Base-by-base conservation (phyloP, 129 eudicot genomes). In the Centella asiatica region DNA sequence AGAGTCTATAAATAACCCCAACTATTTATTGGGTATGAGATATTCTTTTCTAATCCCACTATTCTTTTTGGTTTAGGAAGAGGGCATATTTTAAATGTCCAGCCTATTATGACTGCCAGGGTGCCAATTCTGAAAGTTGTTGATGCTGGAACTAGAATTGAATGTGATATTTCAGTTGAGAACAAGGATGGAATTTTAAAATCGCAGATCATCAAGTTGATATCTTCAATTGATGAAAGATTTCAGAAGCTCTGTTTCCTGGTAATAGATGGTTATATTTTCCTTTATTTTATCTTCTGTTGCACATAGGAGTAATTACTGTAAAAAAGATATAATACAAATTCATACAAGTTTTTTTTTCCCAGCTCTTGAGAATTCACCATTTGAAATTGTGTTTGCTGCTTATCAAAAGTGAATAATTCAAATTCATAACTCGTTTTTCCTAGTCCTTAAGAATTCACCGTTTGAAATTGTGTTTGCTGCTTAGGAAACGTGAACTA, bases 151-250 rank as follows among this genome's bases (percentile, higher is more conserved):
- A 87, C 89, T 64, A 83, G 84, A 37, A 81, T 93, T 61, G 96
- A 87, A 74, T 93, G 99, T 66, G 99, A 93, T 68, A 77, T 93
- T 33, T 93, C 99, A 48, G 79, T 93, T 64, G 96, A 88, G 72
- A 93, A 87, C 44, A 78, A 85, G 67, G 99, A 93, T 58, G 99
- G 99, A 44, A 78, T 93, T 70, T 76, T 75, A 27, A 93, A 88
- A 70, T 93, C 99, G 2, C 81, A 70, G 26, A 76, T 93, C 64
- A 73, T 87, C 44, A 75, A 69, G 56, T 71, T 80, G 64, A 85
- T 93, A 67, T 77, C 92, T 64, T 75, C 87, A 36, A 78, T 93
- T 40, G 96, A 93, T 77, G 85, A 80, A 78, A 82, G 99, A 70
- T 88, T 93, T 78, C 80, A 70, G 52, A 88, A 87, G 77, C 87